Evolutionary conservation across 345 rosid species (phyloP).

Genomic region (Euphorbia tirucalli): DNA sequence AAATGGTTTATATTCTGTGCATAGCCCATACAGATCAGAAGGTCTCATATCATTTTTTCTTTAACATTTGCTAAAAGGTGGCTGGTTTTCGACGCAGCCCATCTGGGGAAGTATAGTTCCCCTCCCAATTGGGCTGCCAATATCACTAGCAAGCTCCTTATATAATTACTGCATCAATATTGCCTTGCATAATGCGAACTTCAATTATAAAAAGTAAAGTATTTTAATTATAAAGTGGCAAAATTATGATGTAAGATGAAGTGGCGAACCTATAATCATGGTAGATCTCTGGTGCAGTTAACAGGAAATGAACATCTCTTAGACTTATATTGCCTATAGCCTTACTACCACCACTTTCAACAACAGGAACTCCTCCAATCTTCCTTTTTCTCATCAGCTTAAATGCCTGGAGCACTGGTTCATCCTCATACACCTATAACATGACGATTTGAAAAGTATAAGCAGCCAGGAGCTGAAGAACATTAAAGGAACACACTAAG

Average conservation of each 20-base stretch:
- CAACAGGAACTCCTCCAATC: slow-evolving; percentile 80
- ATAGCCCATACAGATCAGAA: background rate
- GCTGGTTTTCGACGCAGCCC: no score
- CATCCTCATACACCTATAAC: slow-evolving; percentile 70
- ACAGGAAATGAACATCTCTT: slow-evolving; percentile 83
- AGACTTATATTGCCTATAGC: slow-evolving; percentile 89
- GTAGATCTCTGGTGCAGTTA: slow-evolving; percentile 92
- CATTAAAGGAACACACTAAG: background rate
- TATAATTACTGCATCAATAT: background rate
- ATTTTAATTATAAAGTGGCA: background rate
- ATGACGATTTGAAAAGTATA: background rate
- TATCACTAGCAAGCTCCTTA: background rate
- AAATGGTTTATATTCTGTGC: background rate
- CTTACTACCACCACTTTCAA: slow-evolving; percentile 52
- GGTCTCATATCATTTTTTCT: no score
- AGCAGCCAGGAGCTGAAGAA: slow-evolving; percentile 1
- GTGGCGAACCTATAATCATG: slow-evolving; percentile 65
- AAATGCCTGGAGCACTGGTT: slow-evolving; percentile 98
- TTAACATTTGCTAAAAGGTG: no score
- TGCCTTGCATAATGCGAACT: background rate
- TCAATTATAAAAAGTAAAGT: background rate
- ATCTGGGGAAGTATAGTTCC: no score
- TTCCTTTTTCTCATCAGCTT: slow-evolving; percentile 81
- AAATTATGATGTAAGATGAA: background rate
- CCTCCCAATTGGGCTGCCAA: no score